Evolutionary conservation across 768 basidiomycete species (phyloP).

Genomic region (Boletus tomentosulus): DNA sequence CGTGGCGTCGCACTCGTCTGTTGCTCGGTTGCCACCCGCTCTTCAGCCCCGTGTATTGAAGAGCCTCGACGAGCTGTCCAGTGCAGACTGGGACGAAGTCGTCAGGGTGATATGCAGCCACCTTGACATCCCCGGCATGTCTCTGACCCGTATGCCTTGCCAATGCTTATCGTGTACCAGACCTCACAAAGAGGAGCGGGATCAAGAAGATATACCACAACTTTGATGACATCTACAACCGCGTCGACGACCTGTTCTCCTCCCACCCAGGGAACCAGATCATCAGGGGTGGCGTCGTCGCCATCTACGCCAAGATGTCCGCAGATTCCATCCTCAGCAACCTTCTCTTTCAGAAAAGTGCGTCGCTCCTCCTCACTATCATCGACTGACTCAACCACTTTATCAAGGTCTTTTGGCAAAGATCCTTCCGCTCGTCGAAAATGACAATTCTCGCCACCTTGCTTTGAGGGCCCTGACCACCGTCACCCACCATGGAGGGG

Average conservation of each 20-base stretch:
- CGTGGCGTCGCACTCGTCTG: no score
- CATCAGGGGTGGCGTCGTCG: no score
- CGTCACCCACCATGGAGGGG: conserved; percentile 60
- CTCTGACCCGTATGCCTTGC: no score
- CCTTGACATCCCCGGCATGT: conserved; percentile 53
- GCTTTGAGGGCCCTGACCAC: conserved; percentile 54
- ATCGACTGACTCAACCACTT: no score
- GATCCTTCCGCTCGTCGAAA: conserved; percentile 50
- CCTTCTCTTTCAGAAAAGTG: conserved; percentile 52
- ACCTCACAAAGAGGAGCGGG: conserved; percentile 43
- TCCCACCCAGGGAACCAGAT: no score
- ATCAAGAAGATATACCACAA: conserved; percentile 57
- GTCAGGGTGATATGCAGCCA: conserved; percentile 46
- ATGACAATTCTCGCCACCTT: conserved; percentile 45
- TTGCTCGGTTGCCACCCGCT: no score
- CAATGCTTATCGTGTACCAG: no score
- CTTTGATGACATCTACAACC: conserved; percentile 46
- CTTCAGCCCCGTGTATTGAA: no score
- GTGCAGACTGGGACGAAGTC: conserved; percentile 46
- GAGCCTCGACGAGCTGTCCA: conserved; percentile 24
- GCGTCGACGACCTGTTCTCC: no score
- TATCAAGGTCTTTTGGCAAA: no score
- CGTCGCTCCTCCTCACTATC: no score
- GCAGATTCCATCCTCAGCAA: conserved; percentile 54
- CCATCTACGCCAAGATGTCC: conserved; percentile 59